These are phyloP conservation scores for Bimuria novae-zelandiae DNA, from an alignment of 2,329 filamentous ascomycete species.

Conservation along the genomic window DNA sequence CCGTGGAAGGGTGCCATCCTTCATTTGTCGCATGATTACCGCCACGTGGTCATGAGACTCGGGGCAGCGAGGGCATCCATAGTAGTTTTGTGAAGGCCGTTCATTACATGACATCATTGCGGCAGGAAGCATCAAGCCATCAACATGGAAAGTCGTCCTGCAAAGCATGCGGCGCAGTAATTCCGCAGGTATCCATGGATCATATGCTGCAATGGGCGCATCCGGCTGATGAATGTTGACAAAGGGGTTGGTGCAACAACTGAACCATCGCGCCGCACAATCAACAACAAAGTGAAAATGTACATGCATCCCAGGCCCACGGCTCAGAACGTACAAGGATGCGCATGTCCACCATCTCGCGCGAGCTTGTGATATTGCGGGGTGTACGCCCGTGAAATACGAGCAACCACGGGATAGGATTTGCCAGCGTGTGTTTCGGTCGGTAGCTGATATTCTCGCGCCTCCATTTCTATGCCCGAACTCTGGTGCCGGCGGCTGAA, in stretches of 20 bases:
- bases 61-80: neutral
- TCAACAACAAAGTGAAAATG: conserved; percentile 2
- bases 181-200: no score
- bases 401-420: neutral
- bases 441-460: neutral
- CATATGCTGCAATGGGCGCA: neutral
- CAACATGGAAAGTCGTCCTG: neutral
- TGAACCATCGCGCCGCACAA: neutral
- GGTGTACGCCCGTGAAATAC: neutral
- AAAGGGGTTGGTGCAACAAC: neutral
- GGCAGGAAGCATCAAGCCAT: neutral
- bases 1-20: neutral
- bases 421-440: neutral
- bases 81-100: neutral
- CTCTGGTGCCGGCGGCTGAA: neutral
- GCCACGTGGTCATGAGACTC: neutral
- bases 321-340: conserved; percentile 4
- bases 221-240: neutral
- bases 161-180: no score
- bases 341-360: neutral
- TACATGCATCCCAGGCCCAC: no score
- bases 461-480: neutral
- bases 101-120: neutral
- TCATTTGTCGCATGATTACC: neutral
- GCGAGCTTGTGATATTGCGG: conserved; percentile 3